phyloP scores from a whole-genome alignment of 176 grass and related monocot species.

The Cenchrus americanus region DNA sequence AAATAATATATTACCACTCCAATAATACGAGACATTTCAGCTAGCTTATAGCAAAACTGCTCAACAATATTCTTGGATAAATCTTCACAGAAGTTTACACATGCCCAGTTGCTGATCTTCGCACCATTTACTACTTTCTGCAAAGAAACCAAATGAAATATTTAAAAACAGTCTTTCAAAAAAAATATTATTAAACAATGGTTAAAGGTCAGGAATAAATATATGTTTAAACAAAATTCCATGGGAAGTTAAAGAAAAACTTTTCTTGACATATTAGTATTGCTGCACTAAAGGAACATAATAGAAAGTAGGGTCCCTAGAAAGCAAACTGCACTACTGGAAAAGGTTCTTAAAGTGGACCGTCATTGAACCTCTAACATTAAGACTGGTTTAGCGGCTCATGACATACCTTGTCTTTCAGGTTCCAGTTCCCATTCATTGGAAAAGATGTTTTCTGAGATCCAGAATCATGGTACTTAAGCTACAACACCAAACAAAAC shows the following conservation, averaged over 20 bases:
- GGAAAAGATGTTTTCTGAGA: conserved; percentile 33
- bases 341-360: not conserved
- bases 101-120: conserved; percentile 23
- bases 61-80: not conserved
- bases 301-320: not conserved
- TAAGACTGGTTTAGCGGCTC: not conserved
- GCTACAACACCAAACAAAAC: conserved; percentile 44
- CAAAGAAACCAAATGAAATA: conserved; percentile 7
- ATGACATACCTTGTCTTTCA: conserved; percentile 53
- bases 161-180: not conserved
- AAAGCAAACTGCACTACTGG: not conserved
- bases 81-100: conserved; percentile 25
- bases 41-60: conserved; percentile 10
- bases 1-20: conserved; percentile 43
- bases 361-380: not conserved
- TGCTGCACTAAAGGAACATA: not conserved
- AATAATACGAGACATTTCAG: not conserved
- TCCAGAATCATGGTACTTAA: conserved; percentile 56
- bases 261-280: not conserved
- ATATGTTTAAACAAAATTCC: not conserved
- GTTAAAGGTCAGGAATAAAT: not conserved
- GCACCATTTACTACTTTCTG: conserved; percentile 55
- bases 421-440: conserved; percentile 52
- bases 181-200: not conserved
- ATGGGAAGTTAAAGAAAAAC: not conserved